Evolutionary conservation across 768 basidiomycete genomes (phyloP), one percentile per base, ranked within the genome.

Genomic region (Phaeolepiota aurea): DNA sequence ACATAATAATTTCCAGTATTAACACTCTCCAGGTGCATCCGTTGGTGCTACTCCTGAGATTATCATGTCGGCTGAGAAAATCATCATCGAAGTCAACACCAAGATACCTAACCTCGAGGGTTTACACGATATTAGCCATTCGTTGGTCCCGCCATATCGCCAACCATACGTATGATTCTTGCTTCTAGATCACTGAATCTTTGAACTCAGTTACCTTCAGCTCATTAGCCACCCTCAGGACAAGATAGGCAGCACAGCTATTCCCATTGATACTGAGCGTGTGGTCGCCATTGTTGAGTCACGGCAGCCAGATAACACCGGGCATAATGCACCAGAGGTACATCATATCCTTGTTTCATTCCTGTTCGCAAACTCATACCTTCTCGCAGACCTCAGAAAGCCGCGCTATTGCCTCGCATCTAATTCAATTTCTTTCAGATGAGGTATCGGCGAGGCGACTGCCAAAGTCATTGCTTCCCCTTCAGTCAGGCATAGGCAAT

Each of bases 51-150:
- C 65, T 0, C 69, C 69, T 3, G 71, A 72, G 44, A 71, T 72
- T 35, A 44, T 72, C n/a, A 65, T 69, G 45, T 54, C 54, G 9
- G 69, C 71, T 2, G 69, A 71, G 42, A 70, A 65, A 43, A 72
- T 72, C 40, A 69, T 72, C 42, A 65, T 72, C 25, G 71, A 72
- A 49, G 69, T 71, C 20, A 71, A 72, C 54, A 72, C 69, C 4
- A 58, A 49, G 28, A 61, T 70, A 25, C 69, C 71, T 0, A 71
- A 65, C 44, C 54, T 72, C 4, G 66, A 69, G 42, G 71, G 71
- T 3, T 51, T 72, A 20, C 71, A 72, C 46, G 71, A 72, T 39
- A 71, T 72, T 53, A 69, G 67, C 43, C 64, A 66, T 21, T 62
- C 60, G 2, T 71, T 65, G 43, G 48, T 62, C 3, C 69, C 71